Evolutionary conservation across 177 flowering plant species (phyloP), one percentile per base, ranked within the genome.

Genomic region (Vitis hybrid): DNA sequence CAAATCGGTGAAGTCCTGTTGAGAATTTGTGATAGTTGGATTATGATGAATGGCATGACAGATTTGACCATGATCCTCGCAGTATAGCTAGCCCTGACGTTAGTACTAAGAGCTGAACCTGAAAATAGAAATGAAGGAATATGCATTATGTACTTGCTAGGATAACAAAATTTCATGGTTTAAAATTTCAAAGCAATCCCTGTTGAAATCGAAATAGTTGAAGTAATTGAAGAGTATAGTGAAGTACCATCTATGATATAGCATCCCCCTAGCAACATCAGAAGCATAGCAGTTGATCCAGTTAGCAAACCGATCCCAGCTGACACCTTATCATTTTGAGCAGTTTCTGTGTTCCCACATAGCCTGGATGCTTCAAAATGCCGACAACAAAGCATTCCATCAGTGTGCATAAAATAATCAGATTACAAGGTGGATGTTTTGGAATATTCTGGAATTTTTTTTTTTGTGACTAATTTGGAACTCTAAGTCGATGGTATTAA

Each of bases 31-130:
- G 82, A 79, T 17, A 77, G 48, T 51, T 79, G 85, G 60, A 77
- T 79, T 1, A 79, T 63, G 0, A 81, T 60, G 60, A 78, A 81
- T 3, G 83, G 81, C 14, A 81, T 7, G 10, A 78, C 75, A 50
- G 85, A 82, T 19, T 77, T 56, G 61, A 71, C 79, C 85, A 82
- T 82, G 64, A 79, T 82, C 35, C 64, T 74, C 30, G 79, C 82
- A 46, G 80, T 65, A 64, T 82, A 72, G 67, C 77, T 74, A 11
- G 85, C 79, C 77, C 77, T 69, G 15, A 70, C 59, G 68, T 77
- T 81, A 64, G 80, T 79, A 13, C 67, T 66, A 64, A 82, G 66
- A 48, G 77, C 81, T 11, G 78, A 79, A 40, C 75, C 82, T 82
- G 74, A 59, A 70, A 17, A 8, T 55, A 55, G 18, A 13, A 59